phyloP scores from a whole-genome alignment of 1,284 basidiomycete species.

The Austroboletus novae-zelandiae region DNA sequence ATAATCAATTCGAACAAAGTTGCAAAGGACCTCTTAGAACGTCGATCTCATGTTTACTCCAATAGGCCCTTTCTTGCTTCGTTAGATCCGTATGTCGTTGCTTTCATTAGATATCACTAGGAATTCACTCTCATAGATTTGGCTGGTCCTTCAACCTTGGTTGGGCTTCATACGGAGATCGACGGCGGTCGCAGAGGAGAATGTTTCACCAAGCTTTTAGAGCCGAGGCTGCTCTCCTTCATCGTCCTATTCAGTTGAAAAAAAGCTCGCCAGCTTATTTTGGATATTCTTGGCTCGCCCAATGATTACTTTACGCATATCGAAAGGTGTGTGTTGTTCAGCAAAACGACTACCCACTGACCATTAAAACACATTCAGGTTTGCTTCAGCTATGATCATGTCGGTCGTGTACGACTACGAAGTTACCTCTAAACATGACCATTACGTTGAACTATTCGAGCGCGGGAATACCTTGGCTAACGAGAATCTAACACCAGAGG shows the following conservation, averaged over 20 bases:
- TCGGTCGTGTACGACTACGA: slow-evolving; percentile 28
- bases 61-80: slow-evolving; percentile 27
- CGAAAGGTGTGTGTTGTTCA: slow-evolving; percentile 7
- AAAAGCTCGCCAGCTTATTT: slow-evolving; percentile 20
- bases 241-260: slow-evolving; percentile 19
- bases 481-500: slow-evolving; percentile 19
- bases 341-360: background rate
- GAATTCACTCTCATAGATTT: slow-evolving; percentile 16
- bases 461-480: slow-evolving; percentile 13
- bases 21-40: slow-evolving; percentile 24
- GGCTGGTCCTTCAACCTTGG: slow-evolving; percentile 25
- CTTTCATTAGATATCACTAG: background rate
- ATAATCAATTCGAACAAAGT: slow-evolving; percentile 22
- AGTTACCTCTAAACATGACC: slow-evolving; percentile 13
- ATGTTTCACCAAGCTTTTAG: slow-evolving; percentile 31
- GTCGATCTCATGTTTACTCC: slow-evolving; percentile 25
- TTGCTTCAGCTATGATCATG: slow-evolving; percentile 22
- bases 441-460: slow-evolving; percentile 19
- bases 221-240: slow-evolving; percentile 15
- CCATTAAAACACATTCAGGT: slow-evolving; percentile 4
- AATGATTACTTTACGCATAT: slow-evolving; percentile 18
- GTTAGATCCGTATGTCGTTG: slow-evolving; percentile 15
- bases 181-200: slow-evolving; percentile 25
- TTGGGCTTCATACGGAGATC: slow-evolving; percentile 18
- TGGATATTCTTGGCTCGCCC: slow-evolving; percentile 19